A percentile compares a stretch with the other conserved stretches of the same genome.
Evolutionary conservation across 1,139 yeast genomes (phyloP).

Genomic region (Magnusiomyces paraingens): DNA sequence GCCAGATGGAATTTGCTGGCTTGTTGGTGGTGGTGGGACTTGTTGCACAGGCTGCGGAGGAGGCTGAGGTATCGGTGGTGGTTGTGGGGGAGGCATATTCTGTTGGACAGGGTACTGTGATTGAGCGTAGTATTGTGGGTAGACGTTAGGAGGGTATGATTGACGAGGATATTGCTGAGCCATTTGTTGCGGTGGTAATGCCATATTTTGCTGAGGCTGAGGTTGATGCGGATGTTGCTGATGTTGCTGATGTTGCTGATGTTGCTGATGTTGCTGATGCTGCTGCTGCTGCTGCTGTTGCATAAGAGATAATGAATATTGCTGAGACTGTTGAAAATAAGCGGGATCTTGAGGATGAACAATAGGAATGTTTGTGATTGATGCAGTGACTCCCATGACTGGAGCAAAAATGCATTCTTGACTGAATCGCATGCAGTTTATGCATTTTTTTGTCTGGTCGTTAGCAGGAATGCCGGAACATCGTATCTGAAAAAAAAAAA

Average conservation of each 20-base stretch:
- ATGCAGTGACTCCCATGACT: conserved; percentile 30
- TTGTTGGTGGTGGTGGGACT: conserved; percentile 1
- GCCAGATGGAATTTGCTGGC: conserved; percentile 2
- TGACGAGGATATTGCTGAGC: conserved; percentile 1
- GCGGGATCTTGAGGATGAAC: conserved; percentile 7
- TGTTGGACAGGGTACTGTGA: conserved; percentile 2
- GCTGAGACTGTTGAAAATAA: conserved; percentile 8
- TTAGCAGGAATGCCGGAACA: conserved; percentile 32
- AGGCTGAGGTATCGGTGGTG: conserved; percentile 7
- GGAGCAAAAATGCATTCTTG: conserved; percentile 35
- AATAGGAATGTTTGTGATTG: conserved; percentile 20
- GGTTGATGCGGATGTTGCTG: conserved; percentile 6
- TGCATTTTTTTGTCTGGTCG: conserved; percentile 25
- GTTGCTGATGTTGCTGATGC: conserved; percentile 5
- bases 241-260: conserved; percentile 12
- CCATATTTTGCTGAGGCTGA: conserved; percentile 8
- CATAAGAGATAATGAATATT: conserved; percentile 12
- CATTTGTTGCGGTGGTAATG: conserved; percentile 4
- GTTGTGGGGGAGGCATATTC: conserved; percentile 5
- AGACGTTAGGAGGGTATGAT: not conserved
- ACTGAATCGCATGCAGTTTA: conserved; percentile 31
- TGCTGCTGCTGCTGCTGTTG: conserved; percentile 6
- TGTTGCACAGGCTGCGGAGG: conserved; percentile 13
- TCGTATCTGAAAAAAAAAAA: conserved; percentile 23
- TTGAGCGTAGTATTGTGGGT: conserved; percentile 1